These are phyloP conservation scores for Lactarius sp. DNA, from an alignment of 768 basidiomycete genomes.

Conservation along the genomic window DNA sequence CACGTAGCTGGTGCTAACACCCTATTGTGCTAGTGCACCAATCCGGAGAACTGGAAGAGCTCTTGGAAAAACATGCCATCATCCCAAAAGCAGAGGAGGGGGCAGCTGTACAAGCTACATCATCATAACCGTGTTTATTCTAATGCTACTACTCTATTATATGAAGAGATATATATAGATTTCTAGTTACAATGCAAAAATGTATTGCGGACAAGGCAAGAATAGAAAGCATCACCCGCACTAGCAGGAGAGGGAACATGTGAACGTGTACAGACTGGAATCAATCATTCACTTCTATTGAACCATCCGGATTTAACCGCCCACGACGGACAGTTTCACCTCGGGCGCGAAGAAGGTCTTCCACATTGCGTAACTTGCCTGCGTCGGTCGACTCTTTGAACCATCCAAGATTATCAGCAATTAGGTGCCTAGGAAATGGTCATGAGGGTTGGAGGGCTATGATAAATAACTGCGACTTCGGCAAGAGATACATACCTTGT, in stretches of 20 bases:
- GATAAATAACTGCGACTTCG: background rate
- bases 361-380: constrained; percentile 71
- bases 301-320: constrained; percentile 43
- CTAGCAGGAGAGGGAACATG: background rate
- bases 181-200: constrained; percentile 2
- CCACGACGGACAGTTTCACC: constrained; percentile 65
- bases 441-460: background rate
- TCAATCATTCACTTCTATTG: constrained; percentile 45
- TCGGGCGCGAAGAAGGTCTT: constrained; percentile 70
- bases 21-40: constrained; percentile 72
- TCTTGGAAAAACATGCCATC: constrained; percentile 67
- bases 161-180: background rate
- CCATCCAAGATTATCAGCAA: constrained; percentile 90
- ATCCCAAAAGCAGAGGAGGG: constrained; percentile 46
- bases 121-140: constrained; percentile 13
- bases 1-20: constrained; percentile 4
- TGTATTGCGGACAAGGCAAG: background rate
- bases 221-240: background rate
- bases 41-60: constrained; percentile 83
- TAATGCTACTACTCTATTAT: background rate
- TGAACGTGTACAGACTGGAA: background rate
- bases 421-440: constrained; percentile 54
- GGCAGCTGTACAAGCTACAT: constrained; percentile 21
- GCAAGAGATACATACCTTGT: constrained; percentile 56
- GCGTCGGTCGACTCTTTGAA: constrained; percentile 77